Evolutionary conservation across 1,139 yeast genomes (phyloP), one percentile per base, ranked within the genome.

Genomic region (Pichia sp.): DNA sequence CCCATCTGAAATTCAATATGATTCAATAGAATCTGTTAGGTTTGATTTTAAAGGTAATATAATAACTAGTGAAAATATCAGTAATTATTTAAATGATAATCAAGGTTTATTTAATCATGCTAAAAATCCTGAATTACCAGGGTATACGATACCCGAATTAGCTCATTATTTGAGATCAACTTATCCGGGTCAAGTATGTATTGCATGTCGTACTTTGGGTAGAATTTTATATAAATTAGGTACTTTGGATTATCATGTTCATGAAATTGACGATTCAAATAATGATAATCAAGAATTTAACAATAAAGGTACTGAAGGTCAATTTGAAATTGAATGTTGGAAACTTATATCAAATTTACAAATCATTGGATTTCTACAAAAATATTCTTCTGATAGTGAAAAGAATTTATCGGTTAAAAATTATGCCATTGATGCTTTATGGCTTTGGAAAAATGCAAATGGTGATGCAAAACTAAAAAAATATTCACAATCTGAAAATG

Each of bases 61-160:
- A 44, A 69, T 92, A 3, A 78, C 83, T 34, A 53, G 66, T 41
- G 64, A 67, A 51, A 61, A 72, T 32, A 55, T 65, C 4, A 53
- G 58, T 3, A 54, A 63, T 1, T 70, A 80, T 7, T 25, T 36
- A 4, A 12, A 12, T 25, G 73, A 78, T 3, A 70, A 74, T 38
- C 63, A 78, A 42, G 99, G 97, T 0, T 72, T 92, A 25, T 97
- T 89, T 57, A 97, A 92, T 61, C 99, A 92, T 62, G 76, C 96
- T 0, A 87, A 84, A 25, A 80, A 82, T 45, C 97, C 97, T 0
- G 80, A 82, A 38, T 71, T 90, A 46, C 96, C 98, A 0, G 99
- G 99, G 0, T 92, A 92, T 62, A 89, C 97, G 0, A 63, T 92
- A 25, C 70, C 78, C 1, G 99, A 92, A 60, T 70, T 92, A 42